phyloP scores from a whole-genome alignment of 805 yeast species.

The Nakazawaea molendinolei region DNA sequence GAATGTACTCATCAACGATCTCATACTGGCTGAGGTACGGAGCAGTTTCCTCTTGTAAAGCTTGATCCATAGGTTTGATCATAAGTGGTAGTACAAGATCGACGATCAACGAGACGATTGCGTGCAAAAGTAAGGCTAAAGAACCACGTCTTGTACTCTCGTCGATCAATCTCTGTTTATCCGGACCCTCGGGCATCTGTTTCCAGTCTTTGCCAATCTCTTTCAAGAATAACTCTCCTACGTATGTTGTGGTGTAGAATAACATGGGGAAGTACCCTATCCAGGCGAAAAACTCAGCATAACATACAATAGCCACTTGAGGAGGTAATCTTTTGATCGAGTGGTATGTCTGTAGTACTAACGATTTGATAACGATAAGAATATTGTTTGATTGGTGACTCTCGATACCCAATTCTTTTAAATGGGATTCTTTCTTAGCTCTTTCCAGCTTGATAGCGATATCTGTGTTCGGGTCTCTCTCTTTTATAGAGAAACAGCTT shows the following conservation, averaged over 20 bases:
- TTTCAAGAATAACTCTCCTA: conserved; percentile 47
- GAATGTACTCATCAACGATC: conserved; percentile 7
- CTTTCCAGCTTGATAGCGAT: conserved; percentile 31
- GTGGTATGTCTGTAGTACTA: conserved; percentile 27
- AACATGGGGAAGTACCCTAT: conserved; percentile 62
- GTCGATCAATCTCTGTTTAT: conserved; percentile 29
- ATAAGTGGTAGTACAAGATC: conserved; percentile 40
- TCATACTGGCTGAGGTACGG: conserved; percentile 1
- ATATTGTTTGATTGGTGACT: conserved; percentile 14
- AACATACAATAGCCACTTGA: conserved; percentile 44
- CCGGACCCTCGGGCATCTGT: conserved; percentile 30
- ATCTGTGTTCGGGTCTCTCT: conserved; percentile 41
- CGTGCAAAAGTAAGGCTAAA: conserved; percentile 41
- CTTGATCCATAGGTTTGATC: conserved; percentile 25
- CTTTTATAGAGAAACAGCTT: conserved; percentile 36
- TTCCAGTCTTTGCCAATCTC: conserved; percentile 34
- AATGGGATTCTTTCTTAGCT: conserved; percentile 23
- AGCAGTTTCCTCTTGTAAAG: neutral
- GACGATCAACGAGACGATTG: conserved; percentile 37
- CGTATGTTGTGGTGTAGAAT: conserved; percentile 60
- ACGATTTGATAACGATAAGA: conserved; percentile 18
- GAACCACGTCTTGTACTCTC: conserved; percentile 47
- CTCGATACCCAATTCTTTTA: conserved; percentile 30
- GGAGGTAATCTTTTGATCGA: conserved; percentile 38
- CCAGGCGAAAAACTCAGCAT: conserved; percentile 61